Percentiles rank a stretch among this genome's conserved stretches.
Evolutionary conservation across 2,329 filamentous ascomycete species (phyloP).

Genomic region (Nakataea oryzae): DNA sequence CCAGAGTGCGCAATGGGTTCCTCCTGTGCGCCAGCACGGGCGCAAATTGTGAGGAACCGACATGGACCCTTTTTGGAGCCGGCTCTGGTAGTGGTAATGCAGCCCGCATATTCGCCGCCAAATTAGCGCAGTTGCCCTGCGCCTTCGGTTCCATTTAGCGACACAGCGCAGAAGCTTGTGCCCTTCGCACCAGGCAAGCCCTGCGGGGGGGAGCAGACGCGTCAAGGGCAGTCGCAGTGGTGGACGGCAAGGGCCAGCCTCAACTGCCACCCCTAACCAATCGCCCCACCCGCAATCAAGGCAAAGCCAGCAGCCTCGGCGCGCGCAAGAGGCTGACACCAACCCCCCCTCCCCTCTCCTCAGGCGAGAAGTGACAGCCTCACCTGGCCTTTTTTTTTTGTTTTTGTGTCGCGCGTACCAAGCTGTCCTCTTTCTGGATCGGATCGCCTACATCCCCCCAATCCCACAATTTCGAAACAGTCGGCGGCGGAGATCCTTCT

Average conservation of each 20-base stretch:
- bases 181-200: too few species aligned
- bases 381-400: too few species aligned
- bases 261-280: background rate
- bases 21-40: background rate
- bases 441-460: background rate
- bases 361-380: too few species aligned
- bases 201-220: too few species aligned
- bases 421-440: background rate
- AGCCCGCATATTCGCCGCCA: too few species aligned
- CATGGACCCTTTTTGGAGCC: background rate
- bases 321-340: too few species aligned
- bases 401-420: too few species aligned
- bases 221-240: too few species aligned
- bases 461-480: background rate
- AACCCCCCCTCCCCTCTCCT: too few species aligned
- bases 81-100: too few species aligned
- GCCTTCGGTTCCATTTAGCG: background rate
- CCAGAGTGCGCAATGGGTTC: background rate
- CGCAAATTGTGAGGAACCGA: background rate
- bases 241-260: background rate
- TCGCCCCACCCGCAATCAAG: too few species aligned
- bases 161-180: background rate
- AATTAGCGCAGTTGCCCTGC: background rate
- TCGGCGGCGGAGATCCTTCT: background rate
- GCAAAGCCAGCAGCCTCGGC: too few species aligned